Evolutionary conservation across 306 rosid species (phyloP), one percentile per base, ranked within the genome.

Genomic region (Medicago arabica): DNA sequence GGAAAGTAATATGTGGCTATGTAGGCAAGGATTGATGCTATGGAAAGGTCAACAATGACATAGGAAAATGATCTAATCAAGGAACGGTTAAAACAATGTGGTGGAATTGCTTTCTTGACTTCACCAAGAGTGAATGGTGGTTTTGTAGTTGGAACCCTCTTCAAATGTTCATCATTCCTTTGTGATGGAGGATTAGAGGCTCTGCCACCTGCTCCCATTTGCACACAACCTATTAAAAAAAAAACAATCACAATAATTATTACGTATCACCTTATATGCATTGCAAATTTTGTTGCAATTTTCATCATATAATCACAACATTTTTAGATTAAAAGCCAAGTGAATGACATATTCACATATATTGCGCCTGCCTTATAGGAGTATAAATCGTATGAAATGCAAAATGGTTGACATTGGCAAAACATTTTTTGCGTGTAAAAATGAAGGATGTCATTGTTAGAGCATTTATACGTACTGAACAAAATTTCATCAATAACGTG

Each of bases 131-230:
- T 84, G 76, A 92, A 90, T 3, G 90, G 87, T 40, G 97, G 97
- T 61, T 87, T 90, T 8, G 69, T 10, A 67, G 53, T 44, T 16
- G 96, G 97, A 15, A 80, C 92, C 17, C 97, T 89, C 78, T 85
- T 87, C 62, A 17, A 11, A 25, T 6, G 4, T 2, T 82, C 82
- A 1, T 82, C 85, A 0, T 68, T 31, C 39, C 78, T 77, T 16
- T 39, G 12, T 9, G 53, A 44, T 0, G 75, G 80, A 51, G 85
- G 87, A 69, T 36, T 69, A 6, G 82, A 43, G 83, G 86, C 74
- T 44, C 87, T 84, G 57, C 93, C 96, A 59, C 96, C 93, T 1
- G 87, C 91, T 81, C 93, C 97, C 96, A 92, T 89, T 55, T 73
- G 75, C 81, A 40, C 70, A 1, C 31, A 72, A 78, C 80, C 90